Percentiles rank a stretch among this genome's conserved stretches.
phyloP scores from a whole-genome alignment of 345 rosid species.

The Clausena lansium region DNA sequence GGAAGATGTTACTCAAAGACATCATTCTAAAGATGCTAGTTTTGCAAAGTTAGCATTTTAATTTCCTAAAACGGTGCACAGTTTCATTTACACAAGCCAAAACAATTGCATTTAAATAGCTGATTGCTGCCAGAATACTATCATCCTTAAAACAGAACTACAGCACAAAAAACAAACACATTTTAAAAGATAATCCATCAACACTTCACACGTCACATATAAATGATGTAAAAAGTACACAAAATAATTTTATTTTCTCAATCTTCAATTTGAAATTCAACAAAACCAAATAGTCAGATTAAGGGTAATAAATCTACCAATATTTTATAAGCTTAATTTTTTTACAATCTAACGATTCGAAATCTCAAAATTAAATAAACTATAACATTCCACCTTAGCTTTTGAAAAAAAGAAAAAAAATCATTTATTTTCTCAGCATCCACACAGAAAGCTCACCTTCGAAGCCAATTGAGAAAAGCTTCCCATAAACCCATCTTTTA shows the following conservation, averaged over 20 bases:
- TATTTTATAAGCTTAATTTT: background rate
- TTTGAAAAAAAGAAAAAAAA: background rate
- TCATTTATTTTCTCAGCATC: slow-evolving; percentile 10
- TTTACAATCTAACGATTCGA: background rate
- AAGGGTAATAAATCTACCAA: background rate
- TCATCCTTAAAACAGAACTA: background rate
- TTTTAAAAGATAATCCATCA: background rate
- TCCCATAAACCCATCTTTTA: slow-evolving; percentile 38
- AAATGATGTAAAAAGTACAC: background rate
- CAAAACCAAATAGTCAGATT: background rate
- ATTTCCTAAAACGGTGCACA: background rate
- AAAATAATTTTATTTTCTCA: background rate
- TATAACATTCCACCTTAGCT: background rate
- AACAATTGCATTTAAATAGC: background rate
- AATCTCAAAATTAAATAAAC: background rate
- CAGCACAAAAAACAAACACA: background rate
- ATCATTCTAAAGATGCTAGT: background rate
- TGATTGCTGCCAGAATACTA: no score
- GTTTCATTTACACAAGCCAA: background rate
- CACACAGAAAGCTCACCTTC: slow-evolving; percentile 28
- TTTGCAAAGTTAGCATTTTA: background rate
- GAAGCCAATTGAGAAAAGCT: slow-evolving; percentile 40
- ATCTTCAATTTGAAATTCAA: background rate
- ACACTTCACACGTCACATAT: background rate
- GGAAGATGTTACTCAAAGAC: background rate